Base-by-base conservation (phyloP, 1,139 yeast species). In the Candida gigantensis region DNA sequence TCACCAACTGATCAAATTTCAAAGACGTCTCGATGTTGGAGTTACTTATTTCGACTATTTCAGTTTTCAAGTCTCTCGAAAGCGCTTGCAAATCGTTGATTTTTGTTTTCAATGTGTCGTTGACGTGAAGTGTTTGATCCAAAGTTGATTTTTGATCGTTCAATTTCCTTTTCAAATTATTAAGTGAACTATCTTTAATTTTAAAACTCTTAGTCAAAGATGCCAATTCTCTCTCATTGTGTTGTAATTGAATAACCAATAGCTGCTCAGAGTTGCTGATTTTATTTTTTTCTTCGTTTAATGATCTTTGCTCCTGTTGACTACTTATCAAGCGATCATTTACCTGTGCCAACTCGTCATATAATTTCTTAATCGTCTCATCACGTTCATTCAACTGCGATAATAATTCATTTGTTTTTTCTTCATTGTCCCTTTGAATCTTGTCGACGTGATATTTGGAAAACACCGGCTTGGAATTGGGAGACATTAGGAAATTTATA, bases 401-500 rank as follows among this genome's bases (percentile, higher is more conserved):
- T 18, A 36, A 14, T 19, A 44, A 42, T 10, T 35, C 37, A 13
- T 24, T 9, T 3, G 23, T 29, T 28, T 32, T 36, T 3, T 46
- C 37, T 6, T 50, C 44, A 35, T 62, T 58, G 7, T 56, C 55
- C 6, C 44, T 38, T 40, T 62, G 65, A 35, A 67, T 51, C 32
- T 55, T 53, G 28, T 55, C 50, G n/a, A 67, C 49, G 34, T 65
- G 63, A 15, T 55, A 53, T 15, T 58, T 44, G 1, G 72, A 60
- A 35, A 64, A 67, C 2, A 62, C 55, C 1, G 72, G 71, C 34
- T 62, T 65, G 4, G 70, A 63, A 38, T 62, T 62, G 11, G 68
- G 68, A 1, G 69, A 60, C 55, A 57, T 51, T 20, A 60, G 44
- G 36, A 62, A 57, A 43, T 62, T 60, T 24, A 58, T 55, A 1